Percentiles rank a stretch among this genome's conserved stretches.
Conservation (phyloP, 495 filamentous ascomycete species). For the Xylaria intraflava region DNA sequence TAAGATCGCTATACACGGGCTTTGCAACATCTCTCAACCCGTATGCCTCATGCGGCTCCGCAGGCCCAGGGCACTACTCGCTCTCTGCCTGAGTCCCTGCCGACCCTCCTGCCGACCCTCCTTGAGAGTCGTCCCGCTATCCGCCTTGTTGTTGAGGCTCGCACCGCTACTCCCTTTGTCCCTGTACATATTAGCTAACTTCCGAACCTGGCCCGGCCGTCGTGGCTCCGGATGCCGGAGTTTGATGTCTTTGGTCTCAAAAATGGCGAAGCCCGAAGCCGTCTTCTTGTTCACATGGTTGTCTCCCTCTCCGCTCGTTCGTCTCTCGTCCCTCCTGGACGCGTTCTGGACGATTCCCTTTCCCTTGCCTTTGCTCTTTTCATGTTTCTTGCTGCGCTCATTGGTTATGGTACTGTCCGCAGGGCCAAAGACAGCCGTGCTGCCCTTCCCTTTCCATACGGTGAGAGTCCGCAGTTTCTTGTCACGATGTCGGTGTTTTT, state of each 20-base stretch:
- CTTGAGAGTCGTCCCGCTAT: constrained; percentile 6
- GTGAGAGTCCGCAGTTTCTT: not conserved
- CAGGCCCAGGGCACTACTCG: constrained; percentile 26
- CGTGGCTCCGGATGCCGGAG: constrained; percentile 24
- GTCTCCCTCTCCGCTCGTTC: constrained; percentile 17
- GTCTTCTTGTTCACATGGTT: constrained; percentile 24
- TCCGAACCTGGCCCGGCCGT: constrained; percentile 25
- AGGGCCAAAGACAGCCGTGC: not conserved
- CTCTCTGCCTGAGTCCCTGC: not conserved
- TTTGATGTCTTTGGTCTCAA: constrained; percentile 22
- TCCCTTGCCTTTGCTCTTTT: constrained; percentile 14
- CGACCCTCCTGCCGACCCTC: constrained; percentile 1
- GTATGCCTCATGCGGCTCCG: constrained; percentile 5
- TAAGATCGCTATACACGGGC: too few species aligned
- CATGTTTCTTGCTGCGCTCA: not conserved
- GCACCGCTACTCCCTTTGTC: constrained; percentile 23
- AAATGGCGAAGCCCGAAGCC: constrained; percentile 24
- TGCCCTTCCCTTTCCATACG: constrained; percentile 6
- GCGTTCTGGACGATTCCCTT: constrained; percentile 2
- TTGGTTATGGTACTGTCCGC: not conserved
- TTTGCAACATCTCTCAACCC: not conserved
- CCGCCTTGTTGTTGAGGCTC: constrained; percentile 15
- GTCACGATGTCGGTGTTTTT: constrained; percentile 13
- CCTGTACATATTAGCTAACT: constrained; percentile 27
- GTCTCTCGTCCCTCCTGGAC: constrained; percentile 1